Base-by-base conservation (phyloP, 176 grass and related monocot species). In the Triticum dicoccoides region DNA sequence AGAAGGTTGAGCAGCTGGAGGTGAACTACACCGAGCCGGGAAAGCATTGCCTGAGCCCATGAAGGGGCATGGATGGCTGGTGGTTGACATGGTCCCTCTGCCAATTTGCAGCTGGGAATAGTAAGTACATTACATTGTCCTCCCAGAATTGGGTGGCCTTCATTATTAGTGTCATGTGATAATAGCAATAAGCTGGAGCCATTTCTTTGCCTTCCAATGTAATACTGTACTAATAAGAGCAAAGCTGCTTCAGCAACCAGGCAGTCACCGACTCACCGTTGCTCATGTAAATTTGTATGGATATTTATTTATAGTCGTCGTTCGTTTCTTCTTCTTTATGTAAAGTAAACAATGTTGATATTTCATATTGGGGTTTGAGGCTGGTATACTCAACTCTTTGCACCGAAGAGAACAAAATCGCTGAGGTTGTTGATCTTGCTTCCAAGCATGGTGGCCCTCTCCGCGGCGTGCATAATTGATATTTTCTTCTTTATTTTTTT, bases 1-100 rank as follows among this genome's bases (percentile, higher is more conserved):
- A 94, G 59, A 96, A 96, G 84, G 24, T 88, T 3, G 94, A 99
- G 54, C 94, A 99, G 67, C 62, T 94, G 47, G 90, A 98, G 69
- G 39, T 89, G 69, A 93, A 83, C 23, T 87, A 94, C 82, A 79
- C 58, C 0, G 84, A 95, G 64, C 38, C 81, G 7, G 86, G 79
- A 58, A 92, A 89, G 62, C 89, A 85, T 71, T 81, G 37, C 39
- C 47, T 81, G 81, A 69, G 70, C 52, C 23, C 85, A 76, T 84
- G 76, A 91, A 76, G 47, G 80, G 67, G 3, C 84, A 47, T 81
- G 21, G 4, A 20, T 7, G 20, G 6, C 75, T 9, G 33, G 49
- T 20, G 20, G 56, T 59, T 59, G 56, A 49, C 80, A 86, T 80
- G 59, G 52, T 44, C 45, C 62, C 69, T 51, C 69, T 65, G 49